Evolutionary conservation across 805 yeast species (phyloP), one percentile per base, ranked within the genome.

Genomic region (Candida morakotiae): DNA sequence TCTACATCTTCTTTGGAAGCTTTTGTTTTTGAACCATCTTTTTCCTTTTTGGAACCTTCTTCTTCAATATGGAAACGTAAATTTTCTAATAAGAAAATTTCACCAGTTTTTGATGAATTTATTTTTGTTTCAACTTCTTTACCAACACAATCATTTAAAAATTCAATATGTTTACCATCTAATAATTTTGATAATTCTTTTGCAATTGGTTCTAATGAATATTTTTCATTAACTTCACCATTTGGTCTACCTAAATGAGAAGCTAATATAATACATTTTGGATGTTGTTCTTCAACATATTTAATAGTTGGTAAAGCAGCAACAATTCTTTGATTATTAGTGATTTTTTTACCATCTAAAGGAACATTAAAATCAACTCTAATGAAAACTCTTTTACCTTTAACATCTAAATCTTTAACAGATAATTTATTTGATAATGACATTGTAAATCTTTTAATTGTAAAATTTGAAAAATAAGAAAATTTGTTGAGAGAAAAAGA

Each of bases 191-290:
- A 74, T 64, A 93, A 81, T 75, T 93, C 99, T 42, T 73, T 77
- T 47, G 95, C 89, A 55, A 93, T 94, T 51, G 98, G 98, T 60
- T 82, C 81, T 58, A 93, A 75, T 35, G 97, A 88, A 79, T 77
- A 91, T 73, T 93, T 93, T 35, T 74, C 83, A 57, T 70, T 78
- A 45, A 63, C 75, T 71, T 87, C 88, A 64, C 99, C 99, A 65
- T 93, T 93, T 69, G 99, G 99, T 76, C 99, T 88, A 61, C 99
- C 99, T 66, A 93, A 78, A 68, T 93, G 99, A 44, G 98, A 89
- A 49, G 97, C 98, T 55, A 93, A 79, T 52, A 93, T 74, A 51
- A 93, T 82, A 51, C 80, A 87, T 77, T 83, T 87, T 62, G 99
- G 96, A 58, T 84, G 78, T 52, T 91, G 83, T 62, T 86, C 91